Evolutionary conservation across 805 yeast genomes (phyloP).

Genomic region (Cyberlindnera veronae): DNA sequence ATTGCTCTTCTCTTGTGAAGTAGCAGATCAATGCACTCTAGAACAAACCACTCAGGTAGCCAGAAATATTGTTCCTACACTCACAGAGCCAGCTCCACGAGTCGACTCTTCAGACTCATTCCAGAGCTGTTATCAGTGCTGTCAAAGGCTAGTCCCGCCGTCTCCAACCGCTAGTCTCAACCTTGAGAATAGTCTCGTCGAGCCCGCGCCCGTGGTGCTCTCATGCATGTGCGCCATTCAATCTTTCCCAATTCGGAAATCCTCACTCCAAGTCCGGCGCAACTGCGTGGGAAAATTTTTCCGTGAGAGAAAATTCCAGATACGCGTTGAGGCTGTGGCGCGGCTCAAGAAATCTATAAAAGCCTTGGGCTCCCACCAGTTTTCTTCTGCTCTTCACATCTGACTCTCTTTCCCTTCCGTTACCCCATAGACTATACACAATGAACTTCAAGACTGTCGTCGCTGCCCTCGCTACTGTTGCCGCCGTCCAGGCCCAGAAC

Average conservation of each 20-base stretch:
- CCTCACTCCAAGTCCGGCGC: slow-evolving; percentile 3
- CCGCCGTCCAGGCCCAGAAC: slow-evolving; percentile 67
- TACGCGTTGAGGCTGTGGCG: slow-evolving; percentile 15
- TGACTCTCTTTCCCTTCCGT: slow-evolving; percentile 2
- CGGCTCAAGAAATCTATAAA: slow-evolving; percentile 11
- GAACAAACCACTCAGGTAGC: too few species aligned
- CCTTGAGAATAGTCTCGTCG: too few species aligned
- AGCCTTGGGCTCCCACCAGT: slow-evolving; percentile 5
- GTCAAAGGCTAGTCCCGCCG: too few species aligned
- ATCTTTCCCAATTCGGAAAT: slow-evolving; percentile 4
- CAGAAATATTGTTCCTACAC: too few species aligned
- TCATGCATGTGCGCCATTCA: not conserved
- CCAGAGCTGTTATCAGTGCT: too few species aligned
- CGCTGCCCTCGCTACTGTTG: slow-evolving; percentile 65
- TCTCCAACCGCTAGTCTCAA: too few species aligned
- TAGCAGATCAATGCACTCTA: too few species aligned
- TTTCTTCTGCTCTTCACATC: not conserved
- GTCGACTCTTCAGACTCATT: too few species aligned
- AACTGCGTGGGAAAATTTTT: not conserved
- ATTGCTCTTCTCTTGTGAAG: too few species aligned
- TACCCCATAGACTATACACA: slow-evolving; percentile 21
- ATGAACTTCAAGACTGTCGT: slow-evolving; percentile 74
- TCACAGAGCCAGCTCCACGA: too few species aligned
- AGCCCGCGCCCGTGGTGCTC: too few species aligned
- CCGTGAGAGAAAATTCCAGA: slow-evolving; percentile 13